These are phyloP conservation scores for Aspergillus thermomutatus DNA, from an alignment of 2,329 filamentous ascomycete species.

Conservation along the genomic window DNA sequence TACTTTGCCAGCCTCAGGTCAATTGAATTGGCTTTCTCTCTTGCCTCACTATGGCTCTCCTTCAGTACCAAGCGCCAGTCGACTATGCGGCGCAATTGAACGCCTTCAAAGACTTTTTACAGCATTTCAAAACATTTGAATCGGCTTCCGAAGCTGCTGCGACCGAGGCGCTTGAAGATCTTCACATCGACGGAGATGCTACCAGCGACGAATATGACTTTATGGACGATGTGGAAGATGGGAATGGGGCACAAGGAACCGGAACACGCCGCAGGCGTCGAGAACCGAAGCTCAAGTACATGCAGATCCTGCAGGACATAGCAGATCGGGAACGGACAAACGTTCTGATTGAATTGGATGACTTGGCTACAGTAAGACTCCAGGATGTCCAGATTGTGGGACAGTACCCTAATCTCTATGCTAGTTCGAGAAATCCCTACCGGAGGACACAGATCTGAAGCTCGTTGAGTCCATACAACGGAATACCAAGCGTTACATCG, in stretches of 20 bases:
- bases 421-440: constrained; percentile 71
- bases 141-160: constrained; percentile 63
- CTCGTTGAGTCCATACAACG: constrained; percentile 75
- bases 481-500: constrained; percentile 94
- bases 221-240: constrained; percentile 75
- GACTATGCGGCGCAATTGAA: constrained; percentile 82
- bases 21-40: constrained; percentile 18
- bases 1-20: constrained; percentile 13
- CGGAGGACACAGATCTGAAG: constrained; percentile 64
- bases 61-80: constrained; percentile 72
- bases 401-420: constrained; percentile 4
- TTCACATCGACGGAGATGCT: constrained; percentile 84
- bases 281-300: constrained; percentile 77
- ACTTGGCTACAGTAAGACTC: constrained; percentile 64
- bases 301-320: constrained; percentile 79
- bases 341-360: constrained; percentile 84
- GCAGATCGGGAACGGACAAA: constrained; percentile 75
- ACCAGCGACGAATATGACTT: constrained; percentile 89
- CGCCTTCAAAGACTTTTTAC: constrained; percentile 81
- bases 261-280: constrained; percentile 50
- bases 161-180: constrained; percentile 75
- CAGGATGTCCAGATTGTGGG: background rate
- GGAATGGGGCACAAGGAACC: constrained; percentile 39
- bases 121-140: constrained; percentile 76
- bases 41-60: constrained; percentile 70